Evolutionary conservation across 1,139 yeast genomes (phyloP).

Genomic region (Kodamaea arcana): DNA sequence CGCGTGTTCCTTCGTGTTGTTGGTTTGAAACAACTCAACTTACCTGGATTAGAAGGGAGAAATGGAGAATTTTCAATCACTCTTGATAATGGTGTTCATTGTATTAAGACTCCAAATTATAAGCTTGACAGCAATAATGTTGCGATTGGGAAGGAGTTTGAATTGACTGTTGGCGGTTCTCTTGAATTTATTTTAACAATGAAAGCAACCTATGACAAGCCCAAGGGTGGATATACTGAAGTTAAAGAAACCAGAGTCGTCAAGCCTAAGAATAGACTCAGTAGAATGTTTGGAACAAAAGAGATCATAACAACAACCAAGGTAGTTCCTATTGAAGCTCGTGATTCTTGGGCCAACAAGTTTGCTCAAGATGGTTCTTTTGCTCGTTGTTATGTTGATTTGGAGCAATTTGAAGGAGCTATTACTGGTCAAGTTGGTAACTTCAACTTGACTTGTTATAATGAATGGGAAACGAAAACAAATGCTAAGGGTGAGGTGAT

Average conservation of each 20-base stretch:
- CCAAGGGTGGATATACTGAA: slow-evolving; percentile 52
- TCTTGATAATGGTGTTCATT: slow-evolving; percentile 86
- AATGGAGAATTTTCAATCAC: slow-evolving; percentile 66
- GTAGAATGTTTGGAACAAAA: slow-evolving; percentile 48
- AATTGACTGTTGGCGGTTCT: slow-evolving; percentile 63
- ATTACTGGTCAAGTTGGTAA: slow-evolving; percentile 51
- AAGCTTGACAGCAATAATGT: slow-evolving; percentile 40
- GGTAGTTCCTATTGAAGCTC: slow-evolving; percentile 46
- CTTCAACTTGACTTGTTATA: slow-evolving; percentile 60
- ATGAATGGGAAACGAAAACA: slow-evolving; percentile 69
- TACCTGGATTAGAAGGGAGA: slow-evolving; percentile 54
- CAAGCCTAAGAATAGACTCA: slow-evolving; percentile 41
- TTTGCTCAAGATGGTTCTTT: slow-evolving; percentile 86
- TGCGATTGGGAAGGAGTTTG: slow-evolving; percentile 75
- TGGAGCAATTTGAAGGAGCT: slow-evolving; percentile 54
- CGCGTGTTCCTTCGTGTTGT: slow-evolving; percentile 66
- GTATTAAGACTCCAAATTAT: slow-evolving; percentile 70
- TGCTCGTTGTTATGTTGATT: slow-evolving; percentile 67
- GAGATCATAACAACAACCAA: slow-evolving; percentile 51
- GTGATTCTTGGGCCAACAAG: slow-evolving; percentile 53
- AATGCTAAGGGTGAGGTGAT: slow-evolving; percentile 26
- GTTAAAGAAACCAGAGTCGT: slow-evolving; percentile 52
- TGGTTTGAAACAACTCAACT: slow-evolving; percentile 51
- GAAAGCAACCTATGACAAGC: slow-evolving; percentile 58
- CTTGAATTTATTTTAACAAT: slow-evolving; percentile 72